These are phyloP conservation scores for Coelastrella sp. DNA, from an alignment of 139 green algal species.

Conservation along the genomic window DNA sequence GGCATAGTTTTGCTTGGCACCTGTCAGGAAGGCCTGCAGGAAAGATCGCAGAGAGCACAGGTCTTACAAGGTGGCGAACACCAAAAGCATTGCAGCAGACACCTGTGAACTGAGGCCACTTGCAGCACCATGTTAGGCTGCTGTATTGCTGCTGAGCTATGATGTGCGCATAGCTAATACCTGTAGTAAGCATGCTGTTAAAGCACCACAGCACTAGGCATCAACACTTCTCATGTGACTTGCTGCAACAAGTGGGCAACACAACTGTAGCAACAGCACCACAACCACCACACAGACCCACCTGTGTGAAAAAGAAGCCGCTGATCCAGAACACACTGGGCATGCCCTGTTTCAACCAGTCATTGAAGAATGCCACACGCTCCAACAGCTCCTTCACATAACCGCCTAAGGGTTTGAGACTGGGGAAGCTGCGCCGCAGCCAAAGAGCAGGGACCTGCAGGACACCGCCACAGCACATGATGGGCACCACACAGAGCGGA, in stretches of 20 bases:
- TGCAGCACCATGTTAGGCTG: too few relatives aligned
- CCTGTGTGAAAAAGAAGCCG: conserved; percentile 92
- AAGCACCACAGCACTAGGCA: too few relatives aligned
- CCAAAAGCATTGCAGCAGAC: too few relatives aligned
- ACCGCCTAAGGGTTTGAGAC: conserved; percentile 78
- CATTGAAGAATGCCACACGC: conserved; percentile 72
- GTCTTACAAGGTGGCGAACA: too few relatives aligned
- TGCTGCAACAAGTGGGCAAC: not conserved
- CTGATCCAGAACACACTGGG: conserved; percentile 84
- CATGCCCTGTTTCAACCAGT: conserved; percentile 77
- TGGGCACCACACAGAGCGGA: not conserved
- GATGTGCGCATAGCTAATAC: not conserved
- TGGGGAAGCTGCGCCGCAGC: conserved; percentile 80
- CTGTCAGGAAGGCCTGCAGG: conserved; percentile 86
- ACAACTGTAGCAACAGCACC: not conserved
- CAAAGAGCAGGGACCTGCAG: conserved; percentile 78
- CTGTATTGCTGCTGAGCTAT: too few relatives aligned
- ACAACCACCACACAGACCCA: conserved; percentile 58
- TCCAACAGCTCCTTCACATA: conserved; percentile 87
- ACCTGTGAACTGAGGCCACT: too few relatives aligned
- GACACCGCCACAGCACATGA: too few relatives aligned
- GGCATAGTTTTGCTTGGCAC: conserved; percentile 88
- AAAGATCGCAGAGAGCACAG: too few relatives aligned
- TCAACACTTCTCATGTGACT: too few relatives aligned
- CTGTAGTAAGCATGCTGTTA: not conserved